Base-by-base conservation (phyloP, 495 filamentous ascomycete species). In the Ramalina intermedia region DNA sequence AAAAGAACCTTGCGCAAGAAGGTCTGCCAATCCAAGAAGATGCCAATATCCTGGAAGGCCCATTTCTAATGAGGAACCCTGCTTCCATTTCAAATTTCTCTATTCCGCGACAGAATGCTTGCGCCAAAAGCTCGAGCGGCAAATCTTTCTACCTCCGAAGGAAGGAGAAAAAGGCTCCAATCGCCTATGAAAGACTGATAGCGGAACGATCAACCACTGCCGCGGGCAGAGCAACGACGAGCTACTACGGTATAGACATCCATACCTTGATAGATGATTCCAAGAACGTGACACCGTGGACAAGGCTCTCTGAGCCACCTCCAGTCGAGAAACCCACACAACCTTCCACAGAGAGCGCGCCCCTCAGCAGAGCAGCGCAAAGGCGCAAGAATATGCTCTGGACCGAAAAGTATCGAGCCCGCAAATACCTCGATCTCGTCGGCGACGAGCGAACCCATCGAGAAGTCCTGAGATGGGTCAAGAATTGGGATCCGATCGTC, bases 371-470 rank as follows among this genome's bases (percentile, higher is more conserved):
- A 51, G 26, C 65, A 54, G 57, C 61, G n/a, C 73, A 66, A 45
- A 64, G 70, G 47, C 64, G 66, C 52, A 69, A 63, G 54, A 71
- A 71, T 1, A 59, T 77, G 48, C 71, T 86, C 62, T 94, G 85
- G 85, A 88, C 84, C 0, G 85, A 91, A 58, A 93, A 90, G 56
- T 94, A 98, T 61, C 82, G 91, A 17, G 90, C 91, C 29, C 80
- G 78, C 47, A 87, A 82, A 55, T 98, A 95, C 55, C 89, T 85
- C 44, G 91, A 96, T 52, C 71, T 98, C 0, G 80, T 93, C 49
- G 93, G 93, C 6, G 91, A 98, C 56, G 91, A 98, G 57, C 75
- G 89, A 41, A 96, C 90, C 12, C 90, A 96, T 65, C 79, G 91
- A 43, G 78, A 83, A 46, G 91, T 98, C 4, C 68, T 98, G 36